Evolutionary conservation across 192 early-diverging fungal species (phyloP).

Genomic region (Geosiphon pyriformis): DNA sequence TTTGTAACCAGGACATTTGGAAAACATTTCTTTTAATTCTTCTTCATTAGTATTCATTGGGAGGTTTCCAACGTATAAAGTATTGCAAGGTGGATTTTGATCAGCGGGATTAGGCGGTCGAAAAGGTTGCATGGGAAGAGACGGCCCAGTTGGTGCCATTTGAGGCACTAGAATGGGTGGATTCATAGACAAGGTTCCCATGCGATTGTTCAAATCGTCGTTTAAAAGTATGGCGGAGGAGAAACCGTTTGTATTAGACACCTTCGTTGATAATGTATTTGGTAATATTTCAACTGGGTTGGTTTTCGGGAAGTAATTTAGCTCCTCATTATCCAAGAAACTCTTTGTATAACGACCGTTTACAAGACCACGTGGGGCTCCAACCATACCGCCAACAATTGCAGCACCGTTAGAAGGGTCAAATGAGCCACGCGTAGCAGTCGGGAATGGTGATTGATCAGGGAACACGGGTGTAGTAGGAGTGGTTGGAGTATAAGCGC

Average conservation of each 20-base stretch:
- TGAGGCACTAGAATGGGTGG: constrained; percentile 28
- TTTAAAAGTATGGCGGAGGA: constrained; percentile 39
- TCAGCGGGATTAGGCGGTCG: constrained; percentile 64
- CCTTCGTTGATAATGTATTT: constrained; percentile 6
- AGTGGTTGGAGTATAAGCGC: constrained; percentile 34
- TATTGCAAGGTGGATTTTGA: constrained; percentile 99
- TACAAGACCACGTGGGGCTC: constrained; percentile 13
- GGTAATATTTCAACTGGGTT: constrained; percentile 34
- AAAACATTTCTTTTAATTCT: constrained; percentile 81
- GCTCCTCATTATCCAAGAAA: constrained; percentile 32
- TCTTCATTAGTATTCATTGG: constrained; percentile 84
- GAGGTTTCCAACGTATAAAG: constrained; percentile 96
- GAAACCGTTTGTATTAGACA: constrained; percentile 41
- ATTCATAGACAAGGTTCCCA: constrained; percentile 41
- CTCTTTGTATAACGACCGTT: constrained; percentile 34
- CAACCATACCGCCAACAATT: constrained; percentile 33
- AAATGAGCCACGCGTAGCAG: constrained; percentile 31
- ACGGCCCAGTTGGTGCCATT: constrained; percentile 22
- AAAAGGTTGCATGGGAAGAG: constrained; percentile 44
- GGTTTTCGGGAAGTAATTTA: constrained; percentile 44
- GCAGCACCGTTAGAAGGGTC: constrained; percentile 30
- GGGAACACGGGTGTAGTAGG: constrained; percentile 39
- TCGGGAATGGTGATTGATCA: constrained; percentile 33
- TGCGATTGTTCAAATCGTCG: constrained; percentile 39
- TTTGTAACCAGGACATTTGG: constrained; percentile 78